Evolutionary conservation across 2,329 filamentous ascomycete genomes (phyloP).

Genomic region (Ilyonectria robusta): DNA sequence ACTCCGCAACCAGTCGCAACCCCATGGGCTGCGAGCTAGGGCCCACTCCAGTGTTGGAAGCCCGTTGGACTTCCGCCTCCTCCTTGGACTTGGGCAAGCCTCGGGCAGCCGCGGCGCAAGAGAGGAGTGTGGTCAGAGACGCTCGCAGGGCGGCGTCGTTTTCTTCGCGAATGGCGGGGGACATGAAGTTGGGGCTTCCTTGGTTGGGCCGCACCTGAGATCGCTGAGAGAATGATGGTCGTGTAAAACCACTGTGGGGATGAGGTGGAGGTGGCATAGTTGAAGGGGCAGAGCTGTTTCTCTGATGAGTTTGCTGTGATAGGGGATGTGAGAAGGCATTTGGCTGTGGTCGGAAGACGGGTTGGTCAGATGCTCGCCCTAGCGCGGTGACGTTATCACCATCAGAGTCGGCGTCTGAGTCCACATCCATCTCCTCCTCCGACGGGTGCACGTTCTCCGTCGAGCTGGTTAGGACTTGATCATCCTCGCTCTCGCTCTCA

Average conservation of each 20-base stretch:
- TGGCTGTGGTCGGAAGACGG: conserved; percentile 85
- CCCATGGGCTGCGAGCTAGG: conserved; percentile 69
- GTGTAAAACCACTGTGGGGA: conserved; percentile 64
- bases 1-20: conserved; percentile 72
- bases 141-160: conserved; percentile 94
- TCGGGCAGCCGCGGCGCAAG: conserved; percentile 92
- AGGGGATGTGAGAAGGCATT: conserved; percentile 93
- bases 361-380: conserved; percentile 69
- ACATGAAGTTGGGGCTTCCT: conserved; percentile 73
- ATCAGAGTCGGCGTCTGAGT: conserved; percentile 65
- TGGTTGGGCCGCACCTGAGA: conserved; percentile 63
- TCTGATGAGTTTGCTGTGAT: conserved; percentile 62
- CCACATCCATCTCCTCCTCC: conserved; percentile 57
- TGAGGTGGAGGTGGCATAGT: conserved; percentile 63
- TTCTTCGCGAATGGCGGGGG: conserved; percentile 84
- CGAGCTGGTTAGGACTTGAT: conserved; percentile 74
- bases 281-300: conserved; percentile 65
- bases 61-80: conserved; percentile 56
- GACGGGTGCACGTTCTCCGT: conserved; percentile 65
- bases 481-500: conserved; percentile 92
- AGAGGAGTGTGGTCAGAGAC: conserved; percentile 93
- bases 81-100: conserved; percentile 78
- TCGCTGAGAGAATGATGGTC: conserved; percentile 64
- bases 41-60: conserved; percentile 56
- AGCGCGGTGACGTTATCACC: conserved; percentile 89